phyloP scores from a whole-genome alignment of 805 yeast species.

The Grigorovia jiainica region DNA sequence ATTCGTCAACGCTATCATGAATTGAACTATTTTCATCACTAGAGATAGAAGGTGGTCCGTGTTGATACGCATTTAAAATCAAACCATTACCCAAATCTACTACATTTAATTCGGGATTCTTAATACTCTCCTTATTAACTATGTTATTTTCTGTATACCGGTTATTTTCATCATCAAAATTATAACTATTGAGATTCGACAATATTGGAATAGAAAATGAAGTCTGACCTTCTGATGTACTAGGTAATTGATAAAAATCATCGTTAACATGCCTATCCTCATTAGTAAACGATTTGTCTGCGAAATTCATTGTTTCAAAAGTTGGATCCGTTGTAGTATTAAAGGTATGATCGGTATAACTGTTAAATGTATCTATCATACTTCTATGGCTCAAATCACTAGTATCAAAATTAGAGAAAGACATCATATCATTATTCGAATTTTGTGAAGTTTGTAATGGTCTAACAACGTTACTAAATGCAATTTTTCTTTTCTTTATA shows the following conservation, averaged over 20 bases:
- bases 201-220: no score
- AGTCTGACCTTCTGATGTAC: no score
- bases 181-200: no score
- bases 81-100: conserved; percentile 30
- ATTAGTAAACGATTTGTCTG: no score
- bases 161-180: background rate
- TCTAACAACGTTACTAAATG: background rate
- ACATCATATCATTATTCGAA: background rate
- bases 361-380: background rate
- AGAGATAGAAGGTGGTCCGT: conserved; percentile 33
- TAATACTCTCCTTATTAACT: background rate
- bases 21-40: conserved; percentile 12
- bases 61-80: conserved; percentile 27
- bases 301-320: no score
- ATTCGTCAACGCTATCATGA: background rate
- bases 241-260: no score
- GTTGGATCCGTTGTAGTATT: no score
- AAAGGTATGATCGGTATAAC: background rate
- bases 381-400: background rate
- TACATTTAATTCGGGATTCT: conserved; percentile 7
- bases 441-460: background rate
- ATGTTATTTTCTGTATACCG: background rate
- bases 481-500: conserved; percentile 9
- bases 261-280: no score
- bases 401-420: background rate